phyloP scores from a whole-genome alignment of 495 filamentous ascomycete species.

The Tuber microsphaerosporum region DNA sequence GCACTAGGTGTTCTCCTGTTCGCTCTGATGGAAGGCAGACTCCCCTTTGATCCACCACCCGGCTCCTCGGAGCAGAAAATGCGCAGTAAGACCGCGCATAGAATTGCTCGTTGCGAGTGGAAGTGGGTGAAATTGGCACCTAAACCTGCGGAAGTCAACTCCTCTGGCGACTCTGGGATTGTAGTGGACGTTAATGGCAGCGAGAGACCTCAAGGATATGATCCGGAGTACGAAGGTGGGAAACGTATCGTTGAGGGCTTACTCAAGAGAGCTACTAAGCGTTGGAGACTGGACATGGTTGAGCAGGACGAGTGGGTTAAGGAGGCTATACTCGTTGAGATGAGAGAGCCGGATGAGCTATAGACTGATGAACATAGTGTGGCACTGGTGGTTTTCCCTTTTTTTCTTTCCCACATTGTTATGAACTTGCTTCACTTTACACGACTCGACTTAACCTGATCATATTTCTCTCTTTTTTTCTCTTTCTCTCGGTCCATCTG shows the following conservation, averaged over 20 bases:
- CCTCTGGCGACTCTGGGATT: conserved; percentile 27
- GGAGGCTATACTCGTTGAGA: conserved; percentile 62
- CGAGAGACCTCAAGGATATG: conserved; percentile 50
- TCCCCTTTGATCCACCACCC: conserved; percentile 85
- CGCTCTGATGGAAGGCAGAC: conserved; percentile 79
- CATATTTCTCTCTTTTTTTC: not conserved
- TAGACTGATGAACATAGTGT: conserved; percentile 49
- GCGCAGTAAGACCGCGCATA: conserved; percentile 71
- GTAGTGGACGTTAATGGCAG: conserved; percentile 47
- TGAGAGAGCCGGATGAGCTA: conserved; percentile 58
- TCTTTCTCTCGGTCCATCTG: not conserved
- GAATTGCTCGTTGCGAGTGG: conserved; percentile 94
- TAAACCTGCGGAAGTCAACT: conserved; percentile 35
- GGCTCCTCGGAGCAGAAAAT: conserved; percentile 64
- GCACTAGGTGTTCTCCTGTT: conserved; percentile 89
- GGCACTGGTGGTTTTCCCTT: conserved; percentile 5
- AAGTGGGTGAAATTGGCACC: conserved; percentile 72
- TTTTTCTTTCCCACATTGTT: not conserved
- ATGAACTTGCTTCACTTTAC: not conserved
- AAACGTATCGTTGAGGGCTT: conserved; percentile 72
- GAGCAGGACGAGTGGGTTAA: conserved; percentile 67
- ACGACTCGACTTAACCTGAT: not conserved
- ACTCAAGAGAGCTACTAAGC: conserved; percentile 66
- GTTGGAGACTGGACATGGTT: conserved; percentile 67
- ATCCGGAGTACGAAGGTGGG: conserved; percentile 61